phyloP scores from a whole-genome alignment of 2,329 filamentous ascomycete species.

The Aureobasidium namibiae region DNA sequence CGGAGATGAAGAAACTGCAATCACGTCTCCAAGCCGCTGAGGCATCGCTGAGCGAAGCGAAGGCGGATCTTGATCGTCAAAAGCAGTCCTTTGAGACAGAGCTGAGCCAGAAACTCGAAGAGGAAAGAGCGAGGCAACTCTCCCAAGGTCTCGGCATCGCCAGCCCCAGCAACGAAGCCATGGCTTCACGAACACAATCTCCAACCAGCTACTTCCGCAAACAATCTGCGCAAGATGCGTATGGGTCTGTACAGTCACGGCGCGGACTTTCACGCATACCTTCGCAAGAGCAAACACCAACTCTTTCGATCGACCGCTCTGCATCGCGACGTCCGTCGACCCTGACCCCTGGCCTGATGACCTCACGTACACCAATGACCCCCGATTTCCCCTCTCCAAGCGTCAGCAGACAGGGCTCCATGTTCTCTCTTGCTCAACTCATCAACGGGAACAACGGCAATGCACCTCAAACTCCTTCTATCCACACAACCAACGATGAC shows the following conservation, averaged over 20 bases:
- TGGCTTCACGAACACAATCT: conserved; percentile 27
- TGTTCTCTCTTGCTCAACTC: conserved; percentile 25
- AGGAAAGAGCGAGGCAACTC: conserved; percentile 47
- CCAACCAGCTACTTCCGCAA: conserved; percentile 31
- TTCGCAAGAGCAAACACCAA: conserved; percentile 10
- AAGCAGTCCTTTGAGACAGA: conserved; percentile 51
- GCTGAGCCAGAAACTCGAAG: conserved; percentile 51
- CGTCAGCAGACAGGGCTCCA: conserved; percentile 39
- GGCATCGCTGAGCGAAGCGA: conserved; percentile 52
- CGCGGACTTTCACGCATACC: conserved; percentile 11
- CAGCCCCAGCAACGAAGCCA: conserved; percentile 15
- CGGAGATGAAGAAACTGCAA: conserved; percentile 54
- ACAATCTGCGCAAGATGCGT: conserved; percentile 29
- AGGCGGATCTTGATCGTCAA: conserved; percentile 49
- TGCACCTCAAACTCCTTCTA: conserved; percentile 37
- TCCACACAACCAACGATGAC: conserved; percentile 42
- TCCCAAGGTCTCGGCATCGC: conserved; percentile 18
- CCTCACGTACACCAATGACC: conserved; percentile 13
- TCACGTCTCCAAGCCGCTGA: conserved; percentile 57
- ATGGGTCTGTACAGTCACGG: conserved; percentile 24
- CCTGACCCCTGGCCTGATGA: conserved; percentile 16
- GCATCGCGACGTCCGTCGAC: conserved; percentile 25
- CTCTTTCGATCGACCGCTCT: conserved; percentile 23
- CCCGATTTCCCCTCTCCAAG: conserved; percentile 19
- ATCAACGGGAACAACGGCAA: conserved; percentile 26